Evolutionary conservation across 2,329 filamentous ascomycete genomes (phyloP).

Genomic region (Diaporthe australafricana): DNA sequence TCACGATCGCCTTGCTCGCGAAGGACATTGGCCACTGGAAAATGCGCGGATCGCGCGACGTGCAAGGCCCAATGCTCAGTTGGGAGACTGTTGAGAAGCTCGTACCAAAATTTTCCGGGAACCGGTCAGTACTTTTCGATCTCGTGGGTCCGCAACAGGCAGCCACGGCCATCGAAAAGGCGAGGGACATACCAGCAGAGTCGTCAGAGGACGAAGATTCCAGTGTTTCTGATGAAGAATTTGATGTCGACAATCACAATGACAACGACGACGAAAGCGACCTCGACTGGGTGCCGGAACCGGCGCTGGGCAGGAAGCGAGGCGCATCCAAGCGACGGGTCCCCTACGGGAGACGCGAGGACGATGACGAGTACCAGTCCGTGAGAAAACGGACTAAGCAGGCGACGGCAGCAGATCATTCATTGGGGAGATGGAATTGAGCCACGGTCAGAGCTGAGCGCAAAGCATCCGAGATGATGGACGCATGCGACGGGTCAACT

Average conservation of each 20-base stretch:
- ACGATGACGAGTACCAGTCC: background rate
- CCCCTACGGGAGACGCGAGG: background rate
- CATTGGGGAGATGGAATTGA: background rate
- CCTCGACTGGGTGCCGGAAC: too few species aligned
- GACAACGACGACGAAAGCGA: too few species aligned
- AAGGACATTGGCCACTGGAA: constrained; percentile 13
- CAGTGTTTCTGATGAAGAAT: background rate
- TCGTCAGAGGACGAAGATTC: background rate
- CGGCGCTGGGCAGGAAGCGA: background rate
- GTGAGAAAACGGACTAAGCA: background rate
- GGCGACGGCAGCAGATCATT: background rate
- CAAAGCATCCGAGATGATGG: background rate
- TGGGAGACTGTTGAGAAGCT: background rate
- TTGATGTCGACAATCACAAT: background rate
- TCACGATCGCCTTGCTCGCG: background rate
- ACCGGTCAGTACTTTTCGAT: constrained; percentile 15
- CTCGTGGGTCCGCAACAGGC: background rate
- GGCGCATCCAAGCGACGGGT: background rate
- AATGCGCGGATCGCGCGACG: background rate
- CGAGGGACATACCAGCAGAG: background rate
- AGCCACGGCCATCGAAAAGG: background rate
- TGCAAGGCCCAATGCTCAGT: background rate
- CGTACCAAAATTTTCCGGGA: background rate
- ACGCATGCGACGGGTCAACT: background rate
- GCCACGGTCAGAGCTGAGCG: background rate